Percentiles rank a stretch among this genome's conserved stretches.
Evolutionary conservation across 2,329 filamentous ascomycete species (phyloP).

Genomic region (Onygenales sp.): DNA sequence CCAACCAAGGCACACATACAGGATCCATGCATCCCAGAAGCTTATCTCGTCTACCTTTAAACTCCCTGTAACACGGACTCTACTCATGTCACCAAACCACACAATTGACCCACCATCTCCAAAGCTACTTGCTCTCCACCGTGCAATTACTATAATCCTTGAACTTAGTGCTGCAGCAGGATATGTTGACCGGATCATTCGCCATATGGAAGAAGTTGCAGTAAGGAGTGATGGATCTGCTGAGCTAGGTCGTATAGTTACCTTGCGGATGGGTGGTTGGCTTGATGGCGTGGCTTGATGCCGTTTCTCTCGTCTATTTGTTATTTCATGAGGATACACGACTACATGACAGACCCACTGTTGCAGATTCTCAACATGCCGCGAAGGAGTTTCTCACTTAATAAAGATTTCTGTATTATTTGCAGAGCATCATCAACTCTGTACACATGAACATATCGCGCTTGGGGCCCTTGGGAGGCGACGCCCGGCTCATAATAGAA

Average conservation of each 20-base stretch:
- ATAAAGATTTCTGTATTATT: not conserved
- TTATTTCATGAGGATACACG: not conserved
- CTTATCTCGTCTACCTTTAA: not conserved
- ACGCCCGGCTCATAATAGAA: too few relatives aligned
- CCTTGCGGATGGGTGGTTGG: not conserved
- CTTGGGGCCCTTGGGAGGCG: too few relatives aligned
- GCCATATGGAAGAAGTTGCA: slow-evolving; percentile 11
- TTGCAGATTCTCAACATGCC: not conserved
- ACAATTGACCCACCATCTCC: slow-evolving; percentile 24
- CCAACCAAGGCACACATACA: slow-evolving; percentile 1
- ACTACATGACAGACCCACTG: too few relatives aligned
- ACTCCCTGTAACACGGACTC: slow-evolving; percentile 21
- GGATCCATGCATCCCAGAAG: not conserved
- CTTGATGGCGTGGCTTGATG: too few relatives aligned
- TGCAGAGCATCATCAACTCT: not conserved
- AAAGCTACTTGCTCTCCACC: slow-evolving; percentile 25
- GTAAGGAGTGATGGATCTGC: slow-evolving; percentile 5
- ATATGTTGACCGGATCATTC: slow-evolving; percentile 24
- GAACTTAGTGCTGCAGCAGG: slow-evolving; percentile 24
- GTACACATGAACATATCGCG: too few relatives aligned
- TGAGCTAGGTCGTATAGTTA: slow-evolving; percentile 1
- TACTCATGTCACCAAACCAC: slow-evolving; percentile 17
- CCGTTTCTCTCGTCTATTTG: not conserved
- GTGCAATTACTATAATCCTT: slow-evolving; percentile 25
- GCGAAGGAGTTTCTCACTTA: not conserved